Conservation (phyloP, 1,284 basidiomycete genomes). For the Sphagnurus paluster region DNA sequence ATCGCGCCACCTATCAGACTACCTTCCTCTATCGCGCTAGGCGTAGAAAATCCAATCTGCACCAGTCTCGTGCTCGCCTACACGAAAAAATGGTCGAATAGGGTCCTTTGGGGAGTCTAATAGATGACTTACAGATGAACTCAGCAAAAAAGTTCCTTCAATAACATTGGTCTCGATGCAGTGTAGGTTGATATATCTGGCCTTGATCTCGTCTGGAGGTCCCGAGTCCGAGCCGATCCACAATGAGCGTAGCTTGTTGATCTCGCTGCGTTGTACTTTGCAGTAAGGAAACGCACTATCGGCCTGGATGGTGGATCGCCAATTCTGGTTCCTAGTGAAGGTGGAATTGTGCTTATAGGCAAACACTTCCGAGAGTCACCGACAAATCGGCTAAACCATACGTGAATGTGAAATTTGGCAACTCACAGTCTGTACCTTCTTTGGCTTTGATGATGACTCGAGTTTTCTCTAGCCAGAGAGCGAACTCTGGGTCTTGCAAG, state of each 20-base stretch:
- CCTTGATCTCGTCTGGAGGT: neutral
- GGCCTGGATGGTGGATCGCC: constrained; percentile 13
- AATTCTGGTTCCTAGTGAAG: constrained; percentile 19
- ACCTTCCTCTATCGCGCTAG: neutral
- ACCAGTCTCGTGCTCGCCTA: constrained; percentile 7
- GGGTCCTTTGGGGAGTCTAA: neutral
- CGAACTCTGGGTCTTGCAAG: too few species aligned
- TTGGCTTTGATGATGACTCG: too few species aligned
- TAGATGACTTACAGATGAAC: constrained; percentile 10
- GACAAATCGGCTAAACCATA: too few species aligned
- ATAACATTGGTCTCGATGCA: constrained; percentile 21
- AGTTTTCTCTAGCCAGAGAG: too few species aligned
- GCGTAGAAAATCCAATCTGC: constrained; percentile 10
- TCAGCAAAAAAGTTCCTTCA: constrained; percentile 19
- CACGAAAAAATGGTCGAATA: neutral
- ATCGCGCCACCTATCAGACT: constrained; percentile 11
- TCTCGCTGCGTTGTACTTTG: constrained; percentile 15
- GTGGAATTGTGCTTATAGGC: constrained; percentile 11
- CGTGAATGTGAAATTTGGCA: too few species aligned
- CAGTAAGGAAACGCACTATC: constrained; percentile 16
- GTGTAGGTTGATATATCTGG: constrained; percentile 19
- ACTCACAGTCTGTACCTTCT: too few species aligned
- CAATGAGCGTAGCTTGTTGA: constrained; percentile 3
- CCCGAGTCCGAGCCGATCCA: constrained; percentile 9
- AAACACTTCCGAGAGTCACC: constrained; percentile 10